These are phyloP conservation scores for Psilocybe tampanensis DNA, from an alignment of 768 basidiomycete genomes.

Conservation along the genomic window DNA sequence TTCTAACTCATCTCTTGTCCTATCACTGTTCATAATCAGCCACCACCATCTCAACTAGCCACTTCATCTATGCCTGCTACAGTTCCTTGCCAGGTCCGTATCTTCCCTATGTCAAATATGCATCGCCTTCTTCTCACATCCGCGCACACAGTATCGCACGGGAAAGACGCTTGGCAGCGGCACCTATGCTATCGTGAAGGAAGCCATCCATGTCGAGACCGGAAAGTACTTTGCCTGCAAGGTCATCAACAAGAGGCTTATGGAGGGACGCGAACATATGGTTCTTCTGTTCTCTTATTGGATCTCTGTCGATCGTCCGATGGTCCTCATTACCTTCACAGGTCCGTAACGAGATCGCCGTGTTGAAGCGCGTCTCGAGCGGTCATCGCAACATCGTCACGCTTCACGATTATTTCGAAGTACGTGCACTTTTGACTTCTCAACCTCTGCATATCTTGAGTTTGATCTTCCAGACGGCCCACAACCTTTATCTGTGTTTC, in stretches of 20 bases:
- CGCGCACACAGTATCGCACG: slow-evolving; percentile 68
- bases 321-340: slow-evolving; percentile 30
- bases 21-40: slow-evolving; percentile 8
- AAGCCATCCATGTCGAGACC: slow-evolving; percentile 93
- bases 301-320: slow-evolving; percentile 10
- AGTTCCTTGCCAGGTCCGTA: slow-evolving; percentile 47
- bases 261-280: slow-evolving; percentile 99
- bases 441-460: neutral
- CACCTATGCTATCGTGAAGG: slow-evolving; percentile 94
- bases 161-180: slow-evolving; percentile 89
- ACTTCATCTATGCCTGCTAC: slow-evolving; percentile 33
- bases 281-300: slow-evolving; percentile 44
- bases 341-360: slow-evolving; percentile 97
- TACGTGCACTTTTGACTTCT: slow-evolving; percentile 34
- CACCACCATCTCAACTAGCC: slow-evolving; percentile 10
- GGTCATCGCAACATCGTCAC: slow-evolving; percentile 92
- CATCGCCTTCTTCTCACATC: neutral
- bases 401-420: slow-evolving; percentile 95
- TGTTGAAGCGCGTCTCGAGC: slow-evolving; percentile 91
- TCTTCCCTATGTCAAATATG: slow-evolving; percentile 6
- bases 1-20: slow-evolving; percentile 11
- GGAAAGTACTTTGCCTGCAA: slow-evolving; percentile 97
- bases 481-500: slow-evolving; percentile 93
- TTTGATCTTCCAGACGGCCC: slow-evolving; percentile 63
- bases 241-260: slow-evolving; percentile 98